Percentiles rank a stretch among this genome's conserved stretches.
phyloP scores from a whole-genome alignment of 2,329 filamentous ascomycete species.

The Huntiella omanensis region DNA sequence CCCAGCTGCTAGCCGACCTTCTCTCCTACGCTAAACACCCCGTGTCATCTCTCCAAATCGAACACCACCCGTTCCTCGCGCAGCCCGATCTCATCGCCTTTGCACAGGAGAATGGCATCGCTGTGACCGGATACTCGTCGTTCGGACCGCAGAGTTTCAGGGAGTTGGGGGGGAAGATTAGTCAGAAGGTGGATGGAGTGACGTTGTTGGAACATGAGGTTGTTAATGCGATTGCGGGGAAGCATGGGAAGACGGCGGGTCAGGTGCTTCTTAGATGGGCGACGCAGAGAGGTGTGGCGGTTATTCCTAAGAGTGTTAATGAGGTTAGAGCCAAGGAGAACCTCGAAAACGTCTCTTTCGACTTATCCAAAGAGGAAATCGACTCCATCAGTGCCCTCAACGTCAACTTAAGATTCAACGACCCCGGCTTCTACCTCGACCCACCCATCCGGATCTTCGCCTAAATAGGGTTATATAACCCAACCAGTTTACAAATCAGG shows the following conservation, averaged over 20 bases:
- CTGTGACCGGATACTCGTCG: slow-evolving; percentile 66
- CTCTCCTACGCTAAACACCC: slow-evolving; percentile 57
- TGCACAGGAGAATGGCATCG: slow-evolving; percentile 49
- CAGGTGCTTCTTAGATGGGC: slow-evolving; percentile 78
- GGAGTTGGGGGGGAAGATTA: slow-evolving; percentile 34
- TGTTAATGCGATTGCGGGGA: slow-evolving; percentile 46
- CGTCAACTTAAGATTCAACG: slow-evolving; percentile 53
- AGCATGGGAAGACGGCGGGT: slow-evolving; percentile 53
- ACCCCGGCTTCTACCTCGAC: slow-evolving; percentile 27
- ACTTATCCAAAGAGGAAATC: slow-evolving; percentile 47
- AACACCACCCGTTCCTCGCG: slow-evolving; percentile 78
- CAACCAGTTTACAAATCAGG: neutral
- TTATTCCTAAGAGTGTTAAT: slow-evolving; percentile 60
- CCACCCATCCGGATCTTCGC: slow-evolving; percentile 35
- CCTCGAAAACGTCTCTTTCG: slow-evolving; percentile 45
- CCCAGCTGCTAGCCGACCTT: slow-evolving; percentile 58
- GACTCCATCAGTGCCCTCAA: slow-evolving; percentile 47
- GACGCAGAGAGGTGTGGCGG: slow-evolving; percentile 61
- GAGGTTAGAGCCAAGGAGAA: slow-evolving; percentile 39
- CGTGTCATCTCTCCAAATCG: slow-evolving; percentile 66
- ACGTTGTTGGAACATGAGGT: slow-evolving; percentile 51
- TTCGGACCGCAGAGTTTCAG: slow-evolving; percentile 66
- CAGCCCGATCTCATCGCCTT: slow-evolving; percentile 54
- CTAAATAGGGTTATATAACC: slow-evolving; percentile 16
- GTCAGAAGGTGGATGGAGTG: slow-evolving; percentile 38